These are phyloP conservation scores for Exobasidium rhododendri DNA, from an alignment of 1,284 basidiomycete species.

Conservation along the genomic window DNA sequence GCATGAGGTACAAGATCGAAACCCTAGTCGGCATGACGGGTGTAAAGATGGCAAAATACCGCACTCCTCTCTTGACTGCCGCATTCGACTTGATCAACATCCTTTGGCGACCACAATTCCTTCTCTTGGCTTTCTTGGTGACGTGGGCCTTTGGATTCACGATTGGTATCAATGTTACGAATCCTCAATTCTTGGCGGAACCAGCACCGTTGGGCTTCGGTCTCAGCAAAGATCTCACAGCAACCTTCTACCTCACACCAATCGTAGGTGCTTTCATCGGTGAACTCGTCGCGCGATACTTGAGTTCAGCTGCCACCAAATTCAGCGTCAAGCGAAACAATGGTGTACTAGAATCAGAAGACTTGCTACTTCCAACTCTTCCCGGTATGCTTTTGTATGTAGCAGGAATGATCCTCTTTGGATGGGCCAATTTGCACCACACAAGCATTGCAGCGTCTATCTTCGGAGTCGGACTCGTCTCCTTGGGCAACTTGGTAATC, in stretches of 20 bases:
- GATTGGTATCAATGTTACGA: constrained; percentile 73
- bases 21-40: constrained; percentile 69
- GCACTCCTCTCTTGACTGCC: constrained; percentile 62
- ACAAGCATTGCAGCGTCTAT: neutral
- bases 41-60: constrained; percentile 63
- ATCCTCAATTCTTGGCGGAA: constrained; percentile 64
- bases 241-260: constrained; percentile 59
- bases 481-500: neutral
- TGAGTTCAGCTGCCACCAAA: constrained; percentile 68
- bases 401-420: constrained; percentile 3
- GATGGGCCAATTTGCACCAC: neutral
- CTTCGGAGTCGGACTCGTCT: constrained; percentile 1
- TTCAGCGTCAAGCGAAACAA: constrained; percentile 62
- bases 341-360: constrained; percentile 63
- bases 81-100: constrained; percentile 58
- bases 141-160: constrained; percentile 62
- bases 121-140: neutral
- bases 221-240: constrained; percentile 62
- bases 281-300: constrained; percentile 66
- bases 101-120: constrained; percentile 2
- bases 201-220: constrained; percentile 65
- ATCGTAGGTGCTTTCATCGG: constrained; percentile 65
- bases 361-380: constrained; percentile 9
- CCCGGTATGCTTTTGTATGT: constrained; percentile 6
- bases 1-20: constrained; percentile 63